These are phyloP conservation scores for Suhomyces kilbournensis DNA, from an alignment of 805 yeast genomes.

Conservation along the genomic window DNA sequence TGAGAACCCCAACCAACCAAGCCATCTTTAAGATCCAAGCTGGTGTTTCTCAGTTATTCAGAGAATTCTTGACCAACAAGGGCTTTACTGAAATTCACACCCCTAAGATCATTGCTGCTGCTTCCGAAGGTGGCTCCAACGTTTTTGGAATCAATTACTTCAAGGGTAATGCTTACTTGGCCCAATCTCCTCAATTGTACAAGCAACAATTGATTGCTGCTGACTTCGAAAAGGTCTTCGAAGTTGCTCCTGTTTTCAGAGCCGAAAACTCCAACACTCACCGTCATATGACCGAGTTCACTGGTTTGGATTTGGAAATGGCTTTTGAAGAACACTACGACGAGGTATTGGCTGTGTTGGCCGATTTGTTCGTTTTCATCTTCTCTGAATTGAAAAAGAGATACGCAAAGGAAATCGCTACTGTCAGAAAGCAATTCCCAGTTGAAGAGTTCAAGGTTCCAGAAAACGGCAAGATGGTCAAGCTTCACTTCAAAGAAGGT, in stretches of 20 bases:
- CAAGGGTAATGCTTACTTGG: constrained; percentile 88
- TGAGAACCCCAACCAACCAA: constrained; percentile 96
- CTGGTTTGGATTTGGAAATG: constrained; percentile 97
- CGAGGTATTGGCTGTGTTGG: constrained; percentile 66
- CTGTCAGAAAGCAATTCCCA: constrained; percentile 92
- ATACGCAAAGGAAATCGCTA: constrained; percentile 78
- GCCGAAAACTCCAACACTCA: constrained; percentile 99
- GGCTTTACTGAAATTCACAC: constrained; percentile 91
- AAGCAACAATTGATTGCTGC: constrained; percentile 98
- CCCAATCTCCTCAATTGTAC: constrained; percentile 97
- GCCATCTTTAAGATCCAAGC: constrained; percentile 93
- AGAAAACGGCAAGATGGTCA: constrained; percentile 88
- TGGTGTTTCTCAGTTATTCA: constrained; percentile 83
- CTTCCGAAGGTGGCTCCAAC: constrained; percentile 97
- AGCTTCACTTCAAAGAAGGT: constrained; percentile 87
- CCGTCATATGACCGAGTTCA: constrained; percentile 98
- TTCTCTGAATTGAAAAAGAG: constrained; percentile 80
- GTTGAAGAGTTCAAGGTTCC: constrained; percentile 97
- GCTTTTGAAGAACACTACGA: constrained; percentile 97
- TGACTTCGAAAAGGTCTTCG: constrained; percentile 94
- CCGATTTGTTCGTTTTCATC: constrained; percentile 81
- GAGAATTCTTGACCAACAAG: constrained; percentile 71
- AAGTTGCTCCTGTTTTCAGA: constrained; percentile 96
- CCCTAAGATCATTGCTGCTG: constrained; percentile 91
- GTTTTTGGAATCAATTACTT: constrained; percentile 93